Evolutionary conservation across 345 rosid species (phyloP).

Genomic region (Eucalyptus cloeziana): DNA sequence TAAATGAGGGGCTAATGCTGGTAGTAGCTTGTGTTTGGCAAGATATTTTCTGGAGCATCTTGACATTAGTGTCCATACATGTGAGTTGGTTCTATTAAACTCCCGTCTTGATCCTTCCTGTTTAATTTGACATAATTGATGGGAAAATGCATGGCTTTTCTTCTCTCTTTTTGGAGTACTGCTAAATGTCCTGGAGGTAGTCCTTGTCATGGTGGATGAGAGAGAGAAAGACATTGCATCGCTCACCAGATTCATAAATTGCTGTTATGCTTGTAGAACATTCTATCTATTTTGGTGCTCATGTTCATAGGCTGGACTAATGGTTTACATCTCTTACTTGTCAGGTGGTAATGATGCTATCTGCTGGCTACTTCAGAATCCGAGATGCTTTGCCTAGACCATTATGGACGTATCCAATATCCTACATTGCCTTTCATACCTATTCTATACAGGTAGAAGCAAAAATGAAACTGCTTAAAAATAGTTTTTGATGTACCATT

Average conservation of each 20-base stretch:
- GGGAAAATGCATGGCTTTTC: not conserved
- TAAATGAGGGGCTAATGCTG: constrained; percentile 87
- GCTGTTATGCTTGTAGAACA: not conserved
- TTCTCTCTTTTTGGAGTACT: not conserved
- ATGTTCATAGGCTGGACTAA: not conserved
- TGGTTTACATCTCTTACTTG: not conserved
- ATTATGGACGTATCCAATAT: constrained; percentile 84
- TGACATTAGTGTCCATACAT: constrained; percentile 47
- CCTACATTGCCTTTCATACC: constrained; percentile 82
- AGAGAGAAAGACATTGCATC: not conserved
- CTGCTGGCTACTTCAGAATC: constrained; percentile 91
- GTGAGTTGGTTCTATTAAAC: constrained; percentile 33
- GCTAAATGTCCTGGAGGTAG: not conserved
- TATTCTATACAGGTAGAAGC: constrained; percentile 73
- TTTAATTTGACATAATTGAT: not conserved
- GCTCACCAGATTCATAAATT: not conserved
- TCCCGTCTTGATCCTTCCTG: not conserved
- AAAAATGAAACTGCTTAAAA: not conserved
- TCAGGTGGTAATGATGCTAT: constrained; percentile 95
- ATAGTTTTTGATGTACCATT: not conserved
- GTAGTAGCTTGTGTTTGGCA: constrained; percentile 54
- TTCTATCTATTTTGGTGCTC: not conserved
- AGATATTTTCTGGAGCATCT: constrained; percentile 68
- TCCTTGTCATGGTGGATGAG: not conserved
- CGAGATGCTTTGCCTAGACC: constrained; percentile 76